Percentiles rank a stretch among this genome's conserved stretches.
phyloP scores from a whole-genome alignment of 1,139 yeast species.

The Blastobotrys proliferans region DNA sequence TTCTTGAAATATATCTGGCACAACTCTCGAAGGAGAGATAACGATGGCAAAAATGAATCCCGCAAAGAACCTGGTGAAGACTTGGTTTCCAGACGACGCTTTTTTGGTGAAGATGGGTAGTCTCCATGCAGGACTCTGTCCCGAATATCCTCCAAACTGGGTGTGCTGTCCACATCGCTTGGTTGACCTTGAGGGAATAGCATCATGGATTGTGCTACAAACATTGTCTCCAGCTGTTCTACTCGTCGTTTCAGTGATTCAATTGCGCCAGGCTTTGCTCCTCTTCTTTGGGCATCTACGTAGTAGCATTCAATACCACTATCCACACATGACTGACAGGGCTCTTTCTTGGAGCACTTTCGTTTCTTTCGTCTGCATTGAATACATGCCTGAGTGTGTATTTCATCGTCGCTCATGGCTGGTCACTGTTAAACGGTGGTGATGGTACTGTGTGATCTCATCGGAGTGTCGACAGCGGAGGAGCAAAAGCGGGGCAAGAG shows the following conservation, averaged over 20 bases:
- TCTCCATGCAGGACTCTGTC: not conserved
- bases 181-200: slow-evolving; percentile 2
- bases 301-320: slow-evolving; percentile 9
- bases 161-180: not conserved
- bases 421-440: too few relatives aligned
- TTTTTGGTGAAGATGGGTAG: not conserved
- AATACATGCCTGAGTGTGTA: slow-evolving; percentile 14
- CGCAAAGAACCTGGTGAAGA: too few relatives aligned
- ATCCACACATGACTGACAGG: slow-evolving; percentile 19
- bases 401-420: slow-evolving; percentile 1
- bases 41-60: slow-evolving; percentile 16
- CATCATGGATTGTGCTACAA: slow-evolving; percentile 10
- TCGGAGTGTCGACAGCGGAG: too few relatives aligned
- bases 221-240: slow-evolving; percentile 10
- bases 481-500: too few relatives aligned
- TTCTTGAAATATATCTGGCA: slow-evolving; percentile 17
- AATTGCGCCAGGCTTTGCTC: slow-evolving; percentile 6
- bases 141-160: not conserved
- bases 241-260: slow-evolving; percentile 5
- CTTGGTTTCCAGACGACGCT: not conserved
- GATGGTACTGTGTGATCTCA: not conserved
- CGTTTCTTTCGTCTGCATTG: slow-evolving; percentile 21
- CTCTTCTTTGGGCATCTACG: slow-evolving; percentile 8
- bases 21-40: slow-evolving; percentile 12
- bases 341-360: slow-evolving; percentile 22